Conservation (phyloP, 805 yeast genomes). For the Starmerella kuoi region DNA sequence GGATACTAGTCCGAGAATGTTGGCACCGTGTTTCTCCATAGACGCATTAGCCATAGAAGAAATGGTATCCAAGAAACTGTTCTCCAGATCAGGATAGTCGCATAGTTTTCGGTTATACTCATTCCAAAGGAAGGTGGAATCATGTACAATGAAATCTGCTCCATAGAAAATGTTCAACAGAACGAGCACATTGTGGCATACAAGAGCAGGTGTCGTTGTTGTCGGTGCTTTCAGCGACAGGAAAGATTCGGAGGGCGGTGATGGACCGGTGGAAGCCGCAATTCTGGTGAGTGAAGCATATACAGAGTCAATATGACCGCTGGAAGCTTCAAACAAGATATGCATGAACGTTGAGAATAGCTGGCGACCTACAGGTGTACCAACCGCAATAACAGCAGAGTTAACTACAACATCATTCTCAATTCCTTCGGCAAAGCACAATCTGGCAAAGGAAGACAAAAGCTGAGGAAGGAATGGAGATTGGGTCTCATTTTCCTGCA, state of each 20-base stretch:
- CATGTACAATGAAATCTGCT: not conserved
- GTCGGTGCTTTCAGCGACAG: not conserved
- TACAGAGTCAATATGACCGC: slow-evolving; percentile 1
- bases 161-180: not conserved
- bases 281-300: slow-evolving; percentile 2
- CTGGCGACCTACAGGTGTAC: not conserved
- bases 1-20: not conserved
- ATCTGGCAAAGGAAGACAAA: not conserved
- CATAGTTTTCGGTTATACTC: not conserved
- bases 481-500: not conserved
- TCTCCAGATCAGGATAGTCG: not conserved
- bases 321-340: slow-evolving; percentile 1
- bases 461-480: not conserved
- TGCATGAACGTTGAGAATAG: not conserved
- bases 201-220: not conserved
- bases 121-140: not conserved
- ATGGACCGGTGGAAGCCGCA: not conserved
- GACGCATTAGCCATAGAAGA: not conserved
- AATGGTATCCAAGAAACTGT: not conserved
- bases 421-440: not conserved
- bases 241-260: not conserved
- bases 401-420: not conserved
- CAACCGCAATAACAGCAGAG: not conserved
- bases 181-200: not conserved
- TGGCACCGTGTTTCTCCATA: not conserved